Conservation (phyloP, 345 rosid genomes). For the Ceriops zippeliana region DNA sequence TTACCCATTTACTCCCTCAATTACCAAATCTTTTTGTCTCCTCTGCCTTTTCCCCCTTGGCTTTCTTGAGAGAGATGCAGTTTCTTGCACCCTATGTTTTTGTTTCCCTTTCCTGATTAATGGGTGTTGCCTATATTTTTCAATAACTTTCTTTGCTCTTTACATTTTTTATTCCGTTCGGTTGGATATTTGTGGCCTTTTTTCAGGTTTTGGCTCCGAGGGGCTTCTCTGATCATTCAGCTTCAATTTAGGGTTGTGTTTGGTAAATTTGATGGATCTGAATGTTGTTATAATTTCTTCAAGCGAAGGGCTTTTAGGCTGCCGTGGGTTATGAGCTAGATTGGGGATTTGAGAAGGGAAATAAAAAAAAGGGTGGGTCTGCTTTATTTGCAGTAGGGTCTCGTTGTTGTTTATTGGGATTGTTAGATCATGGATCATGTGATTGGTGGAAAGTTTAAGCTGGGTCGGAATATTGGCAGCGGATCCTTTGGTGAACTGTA, state of each 20-base stretch:
- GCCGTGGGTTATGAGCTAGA: constrained; percentile 16
- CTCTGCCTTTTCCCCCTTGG: neutral
- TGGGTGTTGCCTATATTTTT: constrained; percentile 26
- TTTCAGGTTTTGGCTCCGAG: neutral
- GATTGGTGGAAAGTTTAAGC: constrained; percentile 80
- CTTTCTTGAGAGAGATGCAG: constrained; percentile 24
- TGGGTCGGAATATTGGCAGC: constrained; percentile 91
- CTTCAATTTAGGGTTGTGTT: constrained; percentile 8
- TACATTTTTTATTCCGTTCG: neutral
- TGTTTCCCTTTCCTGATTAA: constrained; percentile 10
- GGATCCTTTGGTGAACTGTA: constrained; percentile 93
- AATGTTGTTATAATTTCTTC: constrained; percentile 10
- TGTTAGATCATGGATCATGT: constrained; percentile 48
- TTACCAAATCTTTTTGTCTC: neutral
- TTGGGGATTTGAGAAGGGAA: neutral
- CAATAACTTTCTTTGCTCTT: constrained; percentile 18
- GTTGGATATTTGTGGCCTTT: neutral
- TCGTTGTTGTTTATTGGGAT: neutral
- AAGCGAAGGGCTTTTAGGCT: constrained; percentile 18
- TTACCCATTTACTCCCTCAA: constrained; percentile 7
- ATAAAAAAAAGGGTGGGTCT: neutral
- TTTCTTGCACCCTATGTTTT: constrained; percentile 5
- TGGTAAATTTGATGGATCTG: constrained; percentile 28
- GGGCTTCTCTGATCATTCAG: constrained; percentile 4
- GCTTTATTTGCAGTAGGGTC: neutral